phyloP scores from a whole-genome alignment of 768 basidiomycete species.

The Mrakia blollopis region DNA sequence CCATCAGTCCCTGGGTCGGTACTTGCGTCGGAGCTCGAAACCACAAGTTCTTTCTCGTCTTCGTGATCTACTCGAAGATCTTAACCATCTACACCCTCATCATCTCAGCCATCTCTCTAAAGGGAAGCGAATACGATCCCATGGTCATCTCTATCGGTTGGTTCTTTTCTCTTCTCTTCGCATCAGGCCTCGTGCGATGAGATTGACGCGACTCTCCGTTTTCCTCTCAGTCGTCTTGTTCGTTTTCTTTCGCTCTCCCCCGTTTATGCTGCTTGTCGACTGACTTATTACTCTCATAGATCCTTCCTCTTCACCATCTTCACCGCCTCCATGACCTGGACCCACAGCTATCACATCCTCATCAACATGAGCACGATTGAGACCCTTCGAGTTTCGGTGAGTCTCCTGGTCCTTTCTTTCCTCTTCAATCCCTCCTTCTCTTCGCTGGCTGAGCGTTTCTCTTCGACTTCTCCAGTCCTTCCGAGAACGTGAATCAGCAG shows the following conservation, averaged over 20 bases:
- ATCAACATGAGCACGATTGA: slow-evolving; percentile 30
- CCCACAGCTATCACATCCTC: slow-evolving; percentile 13
- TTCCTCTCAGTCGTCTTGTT: neutral
- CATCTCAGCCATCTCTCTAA: slow-evolving; percentile 2
- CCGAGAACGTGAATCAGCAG: neutral
- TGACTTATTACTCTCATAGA: neutral
- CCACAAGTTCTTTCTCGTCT: slow-evolving; percentile 21
- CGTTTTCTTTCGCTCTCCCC: neutral
- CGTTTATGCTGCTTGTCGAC: neutral
- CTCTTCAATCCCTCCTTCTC: neutral
- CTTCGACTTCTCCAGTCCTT: neutral
- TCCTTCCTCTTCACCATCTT: slow-evolving; percentile 24
- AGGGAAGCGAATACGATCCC: slow-evolving; percentile 8
- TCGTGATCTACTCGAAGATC: slow-evolving; percentile 16
- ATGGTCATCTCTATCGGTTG: slow-evolving; percentile 25
- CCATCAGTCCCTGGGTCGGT: neutral
- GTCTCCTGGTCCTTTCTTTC: too few relatives aligned
- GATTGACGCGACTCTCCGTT: too few relatives aligned
- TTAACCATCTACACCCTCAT: slow-evolving; percentile 27
- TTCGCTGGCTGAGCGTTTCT: neutral
- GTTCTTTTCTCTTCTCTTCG: neutral
- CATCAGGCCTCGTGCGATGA: neutral
- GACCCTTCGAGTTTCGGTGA: neutral
- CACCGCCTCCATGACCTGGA: neutral
- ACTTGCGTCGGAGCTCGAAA: neutral